A percentile compares a stretch with the other conserved stretches of the same genome.
phyloP scores from a whole-genome alignment of 495 filamentous ascomycete species.

The Letharia lupina region DNA sequence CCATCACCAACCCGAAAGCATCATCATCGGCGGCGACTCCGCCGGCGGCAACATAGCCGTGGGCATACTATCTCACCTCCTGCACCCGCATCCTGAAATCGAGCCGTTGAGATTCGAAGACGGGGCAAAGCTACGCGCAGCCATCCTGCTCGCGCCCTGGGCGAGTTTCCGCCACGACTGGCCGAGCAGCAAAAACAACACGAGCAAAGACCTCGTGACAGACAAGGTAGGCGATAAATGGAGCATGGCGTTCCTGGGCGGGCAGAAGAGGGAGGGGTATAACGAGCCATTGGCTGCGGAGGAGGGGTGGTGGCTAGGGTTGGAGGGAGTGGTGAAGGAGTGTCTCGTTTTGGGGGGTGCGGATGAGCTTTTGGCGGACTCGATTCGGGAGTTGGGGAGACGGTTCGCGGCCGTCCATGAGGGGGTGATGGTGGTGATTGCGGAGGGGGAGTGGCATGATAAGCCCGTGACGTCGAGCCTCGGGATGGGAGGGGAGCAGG shows the following conservation, averaged over 20 bases:
- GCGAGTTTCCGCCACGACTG: constrained; percentile 37
- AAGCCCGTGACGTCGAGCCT: background rate
- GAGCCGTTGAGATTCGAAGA: constrained; percentile 23
- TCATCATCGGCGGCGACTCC: constrained; percentile 54
- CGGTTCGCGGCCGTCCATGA: constrained; percentile 31
- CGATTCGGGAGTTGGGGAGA: constrained; percentile 43
- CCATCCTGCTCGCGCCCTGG: constrained; percentile 50
- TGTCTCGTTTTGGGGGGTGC: constrained; percentile 46
- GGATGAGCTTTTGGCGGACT: constrained; percentile 50
- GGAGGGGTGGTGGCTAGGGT: constrained; percentile 45
- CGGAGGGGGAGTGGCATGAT: constrained; percentile 22
- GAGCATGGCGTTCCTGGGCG: constrained; percentile 40
- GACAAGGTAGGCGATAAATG: constrained; percentile 30
- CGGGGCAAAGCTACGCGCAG: constrained; percentile 28
- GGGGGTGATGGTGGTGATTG: constrained; percentile 13
- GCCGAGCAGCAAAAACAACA: constrained; percentile 38
- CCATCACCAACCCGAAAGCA: constrained; percentile 34
- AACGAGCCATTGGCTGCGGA: constrained; percentile 45
- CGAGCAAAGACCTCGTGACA: constrained; percentile 42
- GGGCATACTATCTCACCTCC: constrained; percentile 47
- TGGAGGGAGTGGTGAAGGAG: constrained; percentile 36
- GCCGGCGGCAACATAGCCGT: constrained; percentile 54
- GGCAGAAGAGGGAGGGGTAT: constrained; percentile 42
- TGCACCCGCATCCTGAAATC: constrained; percentile 51
- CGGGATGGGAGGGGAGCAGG: constrained; percentile 10